Base-by-base conservation (phyloP, 139 green algal genomes). In the Chlorella ohadii region DNA sequence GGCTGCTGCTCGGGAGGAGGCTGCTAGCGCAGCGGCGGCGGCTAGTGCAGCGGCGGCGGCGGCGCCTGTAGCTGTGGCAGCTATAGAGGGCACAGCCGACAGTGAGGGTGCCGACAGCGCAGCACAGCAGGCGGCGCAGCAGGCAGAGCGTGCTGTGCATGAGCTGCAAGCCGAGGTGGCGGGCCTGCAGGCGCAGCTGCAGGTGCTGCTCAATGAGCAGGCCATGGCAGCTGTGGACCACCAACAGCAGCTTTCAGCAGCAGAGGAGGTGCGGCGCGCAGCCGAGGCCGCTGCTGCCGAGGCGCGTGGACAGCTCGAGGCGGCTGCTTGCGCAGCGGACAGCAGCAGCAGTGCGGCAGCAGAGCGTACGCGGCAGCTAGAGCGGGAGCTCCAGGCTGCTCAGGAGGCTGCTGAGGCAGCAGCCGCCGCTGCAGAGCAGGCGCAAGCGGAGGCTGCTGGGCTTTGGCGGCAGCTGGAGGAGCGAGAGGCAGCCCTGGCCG, bases 151-250 rank as follows among this genome's bases (percentile, higher is more conserved):
- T 59, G 70, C 70, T 22, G 51, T 59, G 51, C 51, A 59, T 59
- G 51, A 59, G 70, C 39, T 59, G 39, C 56, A 31, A 7, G 68
- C 34, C 19, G 68, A 75, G 34, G 16, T 75, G 68, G 68, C 36
- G 20, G 68, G 33, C 22, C 1, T 82, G 38, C 59, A 72, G 7
- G 76, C 33, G 17, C 23, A 82, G 36, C 55, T 82, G 13, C 6
- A 47, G 59, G 76, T 34, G 38, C 72, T 78, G 72, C 41, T 15
- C 15, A 63, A 36, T 38, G 72, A 61, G 67, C 67, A 74, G 34
- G 65, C 36, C 68, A 34, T 41, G 68, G 68, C 68, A 34, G 38
- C 6, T 22, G 68, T 28, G 3, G 11, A 25, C 34, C 34, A 77
- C 39, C 39, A 61, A 39, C 19, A 34, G 39, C 39, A 77, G 70